A percentile compares a stretch with the other conserved stretches of the same genome.
phyloP scores from a whole-genome alignment of 1,284 basidiomycete species.

The Tremellales sp. region DNA sequence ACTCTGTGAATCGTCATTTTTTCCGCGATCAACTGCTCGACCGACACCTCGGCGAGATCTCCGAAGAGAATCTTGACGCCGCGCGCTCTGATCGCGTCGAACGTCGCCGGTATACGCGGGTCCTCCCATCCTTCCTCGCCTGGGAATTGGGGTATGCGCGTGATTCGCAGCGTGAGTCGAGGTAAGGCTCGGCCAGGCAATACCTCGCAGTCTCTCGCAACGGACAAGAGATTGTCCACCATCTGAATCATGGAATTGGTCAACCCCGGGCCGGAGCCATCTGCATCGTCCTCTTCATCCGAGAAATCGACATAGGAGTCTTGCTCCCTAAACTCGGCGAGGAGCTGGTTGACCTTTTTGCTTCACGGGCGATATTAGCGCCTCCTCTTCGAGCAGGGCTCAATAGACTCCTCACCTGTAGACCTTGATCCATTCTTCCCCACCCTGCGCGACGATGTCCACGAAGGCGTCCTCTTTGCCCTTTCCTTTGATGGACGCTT shows the following conservation, averaged over 20 bases:
- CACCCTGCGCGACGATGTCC: conserved; percentile 71
- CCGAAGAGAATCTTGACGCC: conserved; percentile 66
- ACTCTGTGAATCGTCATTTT: not conserved
- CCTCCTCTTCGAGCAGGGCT: not conserved
- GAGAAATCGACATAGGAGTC: conserved; percentile 65
- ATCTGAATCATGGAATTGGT: conserved; percentile 53
- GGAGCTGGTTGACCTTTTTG: conserved; percentile 64
- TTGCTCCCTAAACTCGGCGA: conserved; percentile 72
- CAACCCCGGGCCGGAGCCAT: conserved; percentile 1
- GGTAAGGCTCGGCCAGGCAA: conserved; percentile 31
- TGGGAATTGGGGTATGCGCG: conserved; percentile 57
- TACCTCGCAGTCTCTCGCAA: conserved; percentile 11
- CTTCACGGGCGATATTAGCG: conserved; percentile 51
- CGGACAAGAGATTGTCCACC: conserved; percentile 51
- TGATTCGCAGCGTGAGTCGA: conserved; percentile 61
- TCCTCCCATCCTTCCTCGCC: conserved; percentile 46
- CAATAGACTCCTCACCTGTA: conserved; percentile 61
- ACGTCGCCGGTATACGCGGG: conserved; percentile 60
- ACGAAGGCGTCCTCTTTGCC: conserved; percentile 49
- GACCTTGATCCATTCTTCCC: conserved; percentile 69
- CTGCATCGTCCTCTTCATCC: conserved; percentile 50
- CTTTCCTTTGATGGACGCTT: conserved; percentile 39
- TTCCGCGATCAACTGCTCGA: not conserved
- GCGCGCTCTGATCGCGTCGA: conserved; percentile 57
- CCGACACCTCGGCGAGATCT: conserved; percentile 47